These are phyloP conservation scores for Camellia sinensis DNA, from an alignment of 148 eudicot genomes.

Conservation along the genomic window DNA sequence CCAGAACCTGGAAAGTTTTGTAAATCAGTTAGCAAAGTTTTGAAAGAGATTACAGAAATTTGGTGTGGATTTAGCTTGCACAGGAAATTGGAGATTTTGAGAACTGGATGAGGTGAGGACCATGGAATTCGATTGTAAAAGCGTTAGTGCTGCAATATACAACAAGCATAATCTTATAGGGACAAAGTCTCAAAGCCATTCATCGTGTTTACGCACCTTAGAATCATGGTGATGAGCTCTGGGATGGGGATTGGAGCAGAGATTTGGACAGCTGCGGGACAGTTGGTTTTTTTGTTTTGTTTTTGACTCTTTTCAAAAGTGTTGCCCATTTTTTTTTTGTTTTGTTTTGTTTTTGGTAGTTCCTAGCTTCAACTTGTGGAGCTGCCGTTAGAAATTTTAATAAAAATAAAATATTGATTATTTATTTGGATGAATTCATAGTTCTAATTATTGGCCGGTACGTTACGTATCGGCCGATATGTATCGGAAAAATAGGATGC, in stretches of 20 bases:
- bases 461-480: too few relatives aligned
- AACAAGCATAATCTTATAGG: background rate
- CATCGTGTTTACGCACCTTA: background rate
- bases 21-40: background rate
- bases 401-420: too few relatives aligned
- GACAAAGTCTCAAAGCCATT: background rate
- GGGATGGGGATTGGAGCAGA: background rate
- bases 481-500: too few relatives aligned
- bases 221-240: too few relatives aligned
- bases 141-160: constrained; percentile 13
- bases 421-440: too few relatives aligned
- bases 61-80: background rate
- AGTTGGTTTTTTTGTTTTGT: background rate
- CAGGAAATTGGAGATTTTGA: constrained; percentile 18
- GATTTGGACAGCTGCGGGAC: background rate
- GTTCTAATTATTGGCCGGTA: too few relatives aligned
- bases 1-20: background rate
- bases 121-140: constrained; percentile 16
- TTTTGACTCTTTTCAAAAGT: background rate
- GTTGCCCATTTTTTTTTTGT: background rate
- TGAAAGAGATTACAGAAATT: background rate
- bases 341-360: background rate
- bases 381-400: too few relatives aligned
- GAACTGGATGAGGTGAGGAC: constrained; percentile 20
- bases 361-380: background rate